These are phyloP conservation scores for Myxozyma geophila DNA, from an alignment of 805 yeast species.

Conservation along the genomic window DNA sequence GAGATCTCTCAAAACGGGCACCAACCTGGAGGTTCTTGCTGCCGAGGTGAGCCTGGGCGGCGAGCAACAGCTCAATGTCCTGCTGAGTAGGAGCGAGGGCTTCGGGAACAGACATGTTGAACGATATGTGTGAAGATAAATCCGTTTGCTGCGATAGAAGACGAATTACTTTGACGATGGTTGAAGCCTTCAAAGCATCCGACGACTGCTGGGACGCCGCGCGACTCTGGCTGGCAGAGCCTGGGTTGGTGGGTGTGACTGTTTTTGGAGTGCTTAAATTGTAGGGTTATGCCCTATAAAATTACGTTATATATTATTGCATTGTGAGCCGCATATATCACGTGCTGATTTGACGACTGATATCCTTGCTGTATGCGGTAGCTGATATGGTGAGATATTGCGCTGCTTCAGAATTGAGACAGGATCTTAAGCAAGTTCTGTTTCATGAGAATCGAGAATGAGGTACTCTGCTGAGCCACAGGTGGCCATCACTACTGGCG, in stretches of 20 bases:
- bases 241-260: conserved; percentile 5
- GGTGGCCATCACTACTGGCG: conserved; percentile 1
- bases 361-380: not conserved
- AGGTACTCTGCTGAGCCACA: not conserved
- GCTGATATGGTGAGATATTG: not conserved
- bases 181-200: not conserved
- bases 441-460: not conserved
- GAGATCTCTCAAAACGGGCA: not conserved
- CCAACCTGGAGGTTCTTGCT: conserved; percentile 96
- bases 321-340: conserved; percentile 14
- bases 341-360: not conserved
- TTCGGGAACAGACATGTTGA: conserved; percentile 79
- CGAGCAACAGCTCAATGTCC: conserved; percentile 82
- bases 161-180: conserved; percentile 8
- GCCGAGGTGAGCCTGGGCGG: conserved; percentile 99
- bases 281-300: conserved; percentile 6
- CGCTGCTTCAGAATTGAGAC: not conserved
- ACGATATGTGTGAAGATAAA: conserved; percentile 1
- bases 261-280: not conserved
- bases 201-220: not conserved
- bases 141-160: conserved; percentile 7
- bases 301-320: not conserved
- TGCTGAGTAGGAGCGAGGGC: conserved; percentile 59
- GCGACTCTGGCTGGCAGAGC: conserved; percentile 1
- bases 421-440: not conserved